Conservation (phyloP, 345 rosid species). For the Durio zibethinus region DNA sequence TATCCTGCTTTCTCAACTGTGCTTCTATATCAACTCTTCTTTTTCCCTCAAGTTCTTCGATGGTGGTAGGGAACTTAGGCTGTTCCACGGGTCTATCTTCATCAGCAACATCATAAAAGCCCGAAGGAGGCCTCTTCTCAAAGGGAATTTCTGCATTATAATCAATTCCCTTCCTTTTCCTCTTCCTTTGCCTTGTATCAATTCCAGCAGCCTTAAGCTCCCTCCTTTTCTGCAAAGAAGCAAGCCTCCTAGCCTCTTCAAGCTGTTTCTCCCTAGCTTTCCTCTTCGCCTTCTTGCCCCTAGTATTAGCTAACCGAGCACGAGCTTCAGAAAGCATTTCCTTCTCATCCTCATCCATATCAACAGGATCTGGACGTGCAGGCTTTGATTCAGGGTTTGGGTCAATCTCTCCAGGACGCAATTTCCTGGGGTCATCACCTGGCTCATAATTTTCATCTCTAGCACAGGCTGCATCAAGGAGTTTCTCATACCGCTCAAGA, state of each 20-base stretch:
- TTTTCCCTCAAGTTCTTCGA: constrained; percentile 93
- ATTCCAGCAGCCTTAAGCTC: constrained; percentile 99
- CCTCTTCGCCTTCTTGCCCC: constrained; percentile 97
- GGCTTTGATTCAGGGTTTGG: constrained; percentile 98
- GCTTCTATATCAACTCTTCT: constrained; percentile 88
- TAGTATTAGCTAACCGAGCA: constrained; percentile 89
- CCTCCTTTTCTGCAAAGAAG: constrained; percentile 94
- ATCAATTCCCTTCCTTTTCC: constrained; percentile 95
- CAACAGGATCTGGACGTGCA: constrained; percentile 99
- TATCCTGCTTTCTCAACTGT: constrained; percentile 80
- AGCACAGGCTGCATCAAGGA: constrained; percentile 94
- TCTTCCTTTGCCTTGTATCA: constrained; percentile 67
- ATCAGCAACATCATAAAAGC: constrained; percentile 82
- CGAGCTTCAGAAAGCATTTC: constrained; percentile 99
- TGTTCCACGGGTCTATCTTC: constrained; percentile 85
- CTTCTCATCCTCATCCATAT: constrained; percentile 99
- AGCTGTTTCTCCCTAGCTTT: constrained; percentile 99
- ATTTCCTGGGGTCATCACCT: constrained; percentile 91
- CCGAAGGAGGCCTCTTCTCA: constrained; percentile 95
- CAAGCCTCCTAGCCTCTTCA: constrained; percentile 99
- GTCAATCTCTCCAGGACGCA: constrained; percentile 98
- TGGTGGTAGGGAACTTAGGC: constrained; percentile 81
- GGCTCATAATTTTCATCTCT: constrained; percentile 96
- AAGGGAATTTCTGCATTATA: constrained; percentile 97
- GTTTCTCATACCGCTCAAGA: constrained; percentile 95